These are phyloP conservation scores for Carex littledalei DNA, from an alignment of 176 grass and related monocot species.

Conservation along the genomic window DNA sequence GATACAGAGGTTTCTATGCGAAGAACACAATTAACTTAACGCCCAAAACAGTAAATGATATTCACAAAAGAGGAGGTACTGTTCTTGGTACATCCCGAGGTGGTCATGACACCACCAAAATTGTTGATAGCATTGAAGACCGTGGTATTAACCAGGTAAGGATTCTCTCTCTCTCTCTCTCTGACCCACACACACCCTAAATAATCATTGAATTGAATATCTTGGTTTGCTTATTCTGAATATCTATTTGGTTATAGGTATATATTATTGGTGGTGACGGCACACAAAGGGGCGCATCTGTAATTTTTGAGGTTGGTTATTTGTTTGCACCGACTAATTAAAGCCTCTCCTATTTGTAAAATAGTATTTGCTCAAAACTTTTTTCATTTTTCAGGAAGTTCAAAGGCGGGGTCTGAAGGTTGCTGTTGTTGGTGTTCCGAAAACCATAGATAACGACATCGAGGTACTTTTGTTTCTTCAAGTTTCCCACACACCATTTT, in stretches of 20 bases:
- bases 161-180: neutral
- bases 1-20: constrained; percentile 94
- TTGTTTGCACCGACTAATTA: neutral
- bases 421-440: constrained; percentile 77
- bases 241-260: constrained; percentile 29
- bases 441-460: constrained; percentile 99
- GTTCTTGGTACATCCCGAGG: constrained; percentile 83
- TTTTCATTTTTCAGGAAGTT: constrained; percentile 62
- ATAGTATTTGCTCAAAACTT: constrained; percentile 16
- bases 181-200: neutral
- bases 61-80: constrained; percentile 95
- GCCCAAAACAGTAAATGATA: constrained; percentile 69
- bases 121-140: constrained; percentile 84
- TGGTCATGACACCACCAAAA: constrained; percentile 82
- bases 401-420: constrained; percentile 67
- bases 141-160: constrained; percentile 82
- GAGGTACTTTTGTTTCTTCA: constrained; percentile 46
- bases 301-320: constrained; percentile 77
- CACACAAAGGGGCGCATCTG: constrained; percentile 81
- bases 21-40: constrained; percentile 64
- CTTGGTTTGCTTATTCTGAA: neutral
- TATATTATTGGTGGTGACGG: constrained; percentile 94
- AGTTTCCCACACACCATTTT: neutral
- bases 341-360: neutral
- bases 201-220: neutral